These are phyloP conservation scores for Tarenaya hassleriana DNA, from an alignment of 345 rosid genomes.

Conservation along the genomic window DNA sequence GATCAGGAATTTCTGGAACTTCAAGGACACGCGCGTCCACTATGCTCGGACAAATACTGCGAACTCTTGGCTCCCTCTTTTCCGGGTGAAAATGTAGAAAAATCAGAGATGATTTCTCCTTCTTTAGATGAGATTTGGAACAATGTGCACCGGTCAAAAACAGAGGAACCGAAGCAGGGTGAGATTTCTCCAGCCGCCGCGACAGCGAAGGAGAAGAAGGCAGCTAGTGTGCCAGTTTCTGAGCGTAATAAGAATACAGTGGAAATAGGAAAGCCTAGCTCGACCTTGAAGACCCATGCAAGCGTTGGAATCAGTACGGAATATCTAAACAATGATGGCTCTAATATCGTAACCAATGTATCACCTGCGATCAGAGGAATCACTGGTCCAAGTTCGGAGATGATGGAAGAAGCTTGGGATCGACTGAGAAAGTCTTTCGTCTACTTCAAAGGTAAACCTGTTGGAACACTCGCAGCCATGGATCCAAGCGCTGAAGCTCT, in stretches of 20 bases:
- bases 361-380: slow-evolving; percentile 8
- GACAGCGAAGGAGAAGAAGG: slow-evolving; percentile 11
- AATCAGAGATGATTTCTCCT: neutral
- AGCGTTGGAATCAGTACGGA: slow-evolving; percentile 33
- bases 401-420: slow-evolving; percentile 53
- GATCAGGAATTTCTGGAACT: no score
- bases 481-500: slow-evolving; percentile 40
- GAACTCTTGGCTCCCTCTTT: no score
- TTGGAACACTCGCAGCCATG: slow-evolving; percentile 48
- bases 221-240: slow-evolving; percentile 14
- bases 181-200: neutral
- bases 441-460: slow-evolving; percentile 36
- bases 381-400: slow-evolving; percentile 21
- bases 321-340: slow-evolving; percentile 11
- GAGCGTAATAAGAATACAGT: slow-evolving; percentile 9
- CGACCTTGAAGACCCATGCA: slow-evolving; percentile 28
- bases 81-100: neutral
- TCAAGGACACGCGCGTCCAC: no score
- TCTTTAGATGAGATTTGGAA: neutral
- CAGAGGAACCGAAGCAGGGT: slow-evolving; percentile 13
- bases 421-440: slow-evolving; percentile 34
- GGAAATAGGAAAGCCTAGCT: slow-evolving; percentile 1
- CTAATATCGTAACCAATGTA: neutral
- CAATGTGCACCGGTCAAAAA: neutral
- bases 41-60: no score